Percentiles rank a stretch among this genome's conserved stretches.
These are phyloP conservation scores for Amanita molliuscula DNA, from an alignment of 768 basidiomycete species.

Conservation along the genomic window DNA sequence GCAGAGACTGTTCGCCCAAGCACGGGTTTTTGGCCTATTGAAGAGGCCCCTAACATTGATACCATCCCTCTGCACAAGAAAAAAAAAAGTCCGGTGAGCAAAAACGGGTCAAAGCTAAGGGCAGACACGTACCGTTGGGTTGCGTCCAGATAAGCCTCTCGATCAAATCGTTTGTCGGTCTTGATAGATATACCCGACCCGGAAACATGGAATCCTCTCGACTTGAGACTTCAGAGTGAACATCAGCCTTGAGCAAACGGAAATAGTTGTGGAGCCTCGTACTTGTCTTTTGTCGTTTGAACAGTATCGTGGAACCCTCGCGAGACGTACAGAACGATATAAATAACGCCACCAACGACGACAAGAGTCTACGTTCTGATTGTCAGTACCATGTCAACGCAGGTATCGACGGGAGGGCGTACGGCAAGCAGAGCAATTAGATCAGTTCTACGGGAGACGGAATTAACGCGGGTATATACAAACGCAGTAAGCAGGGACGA, in stretches of 20 bases:
- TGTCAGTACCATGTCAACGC: slow-evolving; percentile 1
- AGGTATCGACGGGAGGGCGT: slow-evolving; percentile 11
- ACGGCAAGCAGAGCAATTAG: slow-evolving; percentile 30
- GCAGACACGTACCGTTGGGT: slow-evolving; percentile 47
- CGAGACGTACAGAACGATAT: slow-evolving; percentile 28
- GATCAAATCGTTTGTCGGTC: slow-evolving; percentile 46
- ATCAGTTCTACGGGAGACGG: slow-evolving; percentile 24
- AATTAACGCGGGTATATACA: background rate
- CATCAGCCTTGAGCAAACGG: background rate
- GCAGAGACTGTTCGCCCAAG: background rate
- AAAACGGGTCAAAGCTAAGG: background rate
- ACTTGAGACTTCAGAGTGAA: slow-evolving; percentile 34
- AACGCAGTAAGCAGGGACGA: background rate
- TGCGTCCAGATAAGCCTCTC: slow-evolving; percentile 61
- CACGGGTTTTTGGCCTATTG: background rate
- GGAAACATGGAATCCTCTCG: slow-evolving; percentile 46
- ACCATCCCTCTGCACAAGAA: background rate
- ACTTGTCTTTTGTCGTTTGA: slow-evolving; percentile 46
- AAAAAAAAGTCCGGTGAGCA: too few relatives aligned
- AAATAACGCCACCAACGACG: slow-evolving; percentile 35
- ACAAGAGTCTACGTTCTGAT: slow-evolving; percentile 30
- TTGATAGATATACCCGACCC: slow-evolving; percentile 56
- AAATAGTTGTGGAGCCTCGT: slow-evolving; percentile 13
- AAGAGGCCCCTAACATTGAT: background rate
- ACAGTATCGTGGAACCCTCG: slow-evolving; percentile 30